A percentile compares a stretch with the other conserved stretches of the same genome.
phyloP scores from a whole-genome alignment of 176 grass and related monocot species.

The barley (Hordeum vulgare) region MorexV3_pseudomolecules_assembly NC_058522.1:541960117-541960616 shows the following conservation, averaged over 20 bases:
- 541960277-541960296: neutral
- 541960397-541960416: too few species aligned
- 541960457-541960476: neutral
- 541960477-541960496: neutral
- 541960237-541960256: neutral
- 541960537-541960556: neutral
- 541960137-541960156: neutral
- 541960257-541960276: neutral
- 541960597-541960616: neutral
- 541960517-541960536: neutral
- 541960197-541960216: neutral
- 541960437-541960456: neutral
- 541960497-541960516: too few species aligned
- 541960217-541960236: neutral
- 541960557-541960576: neutral
- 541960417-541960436: too few species aligned
- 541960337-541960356: too few species aligned
- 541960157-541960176: neutral
- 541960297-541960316: neutral
- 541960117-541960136: too few species aligned
- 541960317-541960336: neutral
- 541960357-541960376: too few species aligned
- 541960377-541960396: too few species aligned
- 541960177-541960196: neutral
- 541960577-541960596: neutral